A percentile compares a stretch with the other conserved stretches of the same genome.
Conservation (phyloP, 257 asterid genomes). For the Rehmannia glutinosa region DNA sequence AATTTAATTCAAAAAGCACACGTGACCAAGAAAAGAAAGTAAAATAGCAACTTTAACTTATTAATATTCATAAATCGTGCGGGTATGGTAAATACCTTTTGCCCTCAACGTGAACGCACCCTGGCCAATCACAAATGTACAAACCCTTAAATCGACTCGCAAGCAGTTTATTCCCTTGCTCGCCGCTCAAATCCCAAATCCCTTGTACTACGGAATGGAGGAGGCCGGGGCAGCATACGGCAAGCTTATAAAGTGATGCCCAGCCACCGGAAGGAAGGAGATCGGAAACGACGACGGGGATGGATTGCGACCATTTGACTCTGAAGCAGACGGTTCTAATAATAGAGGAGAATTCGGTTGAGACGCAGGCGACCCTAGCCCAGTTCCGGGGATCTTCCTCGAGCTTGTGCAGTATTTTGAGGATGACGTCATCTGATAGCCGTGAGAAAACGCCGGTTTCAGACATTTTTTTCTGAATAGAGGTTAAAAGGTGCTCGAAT, state of each 20-base stretch:
- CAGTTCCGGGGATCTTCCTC: conserved; percentile 66
- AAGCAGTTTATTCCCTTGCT: conserved; percentile 63
- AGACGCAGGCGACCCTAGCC: conserved; percentile 64
- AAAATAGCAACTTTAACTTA: too few relatives aligned
- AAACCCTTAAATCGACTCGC: conserved; percentile 63
- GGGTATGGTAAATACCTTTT: too few relatives aligned
- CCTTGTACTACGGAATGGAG: conserved; percentile 61
- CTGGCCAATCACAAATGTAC: conserved; percentile 74
- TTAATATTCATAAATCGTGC: too few relatives aligned
- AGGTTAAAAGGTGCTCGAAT: too few relatives aligned
- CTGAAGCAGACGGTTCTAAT: conserved; percentile 46
- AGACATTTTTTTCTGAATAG: conserved; percentile 20
- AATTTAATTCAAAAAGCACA: too few relatives aligned
- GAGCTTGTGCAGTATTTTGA: conserved; percentile 57
- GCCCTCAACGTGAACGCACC: conserved; percentile 63
- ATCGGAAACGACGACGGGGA: conserved; percentile 66
- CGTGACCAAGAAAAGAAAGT: too few relatives aligned
- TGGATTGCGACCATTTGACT: conserved; percentile 48
- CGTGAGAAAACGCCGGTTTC: conserved; percentile 35
- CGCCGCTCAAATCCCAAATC: conserved; percentile 64
- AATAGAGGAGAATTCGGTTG: conserved; percentile 46
- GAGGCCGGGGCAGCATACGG: conserved; percentile 71
- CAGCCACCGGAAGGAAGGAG: conserved; percentile 48
- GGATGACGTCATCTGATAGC: conserved; percentile 60
- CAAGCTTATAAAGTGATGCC: conserved; percentile 62